Evolutionary conservation across 1,139 yeast species (phyloP).

Genomic region (Pichia sp.): DNA sequence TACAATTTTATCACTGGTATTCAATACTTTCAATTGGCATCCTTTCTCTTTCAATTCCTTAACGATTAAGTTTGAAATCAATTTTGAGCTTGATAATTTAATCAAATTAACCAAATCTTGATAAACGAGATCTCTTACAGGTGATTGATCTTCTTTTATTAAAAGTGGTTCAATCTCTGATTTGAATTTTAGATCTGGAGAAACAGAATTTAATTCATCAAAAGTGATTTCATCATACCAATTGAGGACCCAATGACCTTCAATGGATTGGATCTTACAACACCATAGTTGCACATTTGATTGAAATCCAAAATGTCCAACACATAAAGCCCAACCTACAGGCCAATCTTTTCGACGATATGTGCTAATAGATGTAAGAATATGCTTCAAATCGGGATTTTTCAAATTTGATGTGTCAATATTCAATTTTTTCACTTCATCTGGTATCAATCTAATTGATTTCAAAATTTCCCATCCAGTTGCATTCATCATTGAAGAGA

Average conservation of each 20-base stretch:
- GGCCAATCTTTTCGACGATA: constrained; percentile 68
- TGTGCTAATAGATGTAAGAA: constrained; percentile 33
- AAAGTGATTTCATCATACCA: constrained; percentile 33
- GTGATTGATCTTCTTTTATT: neutral
- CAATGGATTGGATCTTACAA: constrained; percentile 50
- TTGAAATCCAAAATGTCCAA: constrained; percentile 38
- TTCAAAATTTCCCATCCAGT: constrained; percentile 63
- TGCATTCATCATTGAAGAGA: constrained; percentile 48
- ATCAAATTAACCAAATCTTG: constrained; percentile 44
- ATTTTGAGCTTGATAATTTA: constrained; percentile 47
- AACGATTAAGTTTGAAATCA: constrained; percentile 55
- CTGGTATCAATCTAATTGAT: constrained; percentile 36
- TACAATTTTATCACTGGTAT: constrained; percentile 17
- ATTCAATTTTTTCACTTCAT: constrained; percentile 21
- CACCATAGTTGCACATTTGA: constrained; percentile 54
- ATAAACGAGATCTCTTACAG: constrained; percentile 29
- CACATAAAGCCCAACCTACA: constrained; percentile 58
- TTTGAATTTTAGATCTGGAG: neutral
- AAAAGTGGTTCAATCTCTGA: neutral
- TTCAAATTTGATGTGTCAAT: constrained; percentile 23
- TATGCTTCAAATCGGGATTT: constrained; percentile 18
- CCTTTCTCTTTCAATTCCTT: constrained; percentile 46
- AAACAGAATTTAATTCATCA: constrained; percentile 5
- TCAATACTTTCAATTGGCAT: constrained; percentile 32
- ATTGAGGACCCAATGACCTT: constrained; percentile 58